Base-by-base conservation (phyloP, 768 basidiomycete species). In the Paxillus rubicundulus region DNA sequence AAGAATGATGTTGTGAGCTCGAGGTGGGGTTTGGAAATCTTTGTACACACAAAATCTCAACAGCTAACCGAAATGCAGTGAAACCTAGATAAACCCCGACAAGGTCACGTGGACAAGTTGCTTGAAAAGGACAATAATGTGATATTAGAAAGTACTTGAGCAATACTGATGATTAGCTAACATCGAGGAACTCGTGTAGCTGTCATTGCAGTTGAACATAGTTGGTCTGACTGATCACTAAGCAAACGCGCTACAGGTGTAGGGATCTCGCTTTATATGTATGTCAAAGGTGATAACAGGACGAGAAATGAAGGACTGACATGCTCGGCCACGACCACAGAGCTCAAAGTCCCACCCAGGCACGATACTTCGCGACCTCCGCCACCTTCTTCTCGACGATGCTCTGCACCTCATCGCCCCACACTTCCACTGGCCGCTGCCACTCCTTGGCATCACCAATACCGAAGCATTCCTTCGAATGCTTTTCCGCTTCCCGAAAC, bases 401-500 rank as follows among this genome's bases (percentile, higher is more conserved):
- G 18, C 70, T 71, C 50, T 76, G 76, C 14, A 81, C 81, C 42
- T 85, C 82, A 14, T 72, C 62, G 2, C 89, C 91, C 91, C 91
- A 94, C 7, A 91, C 74, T 46, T 81, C 80, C 52, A 71, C 75
- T 0, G 84, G 81, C 18, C 54, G 65, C 34, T 49, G 64, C 48
- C 52, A 45, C 33, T 47, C 56, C 28, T 28, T 45, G 9, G 17
- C 36, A 45, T 49, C 43, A 28, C 53, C 57, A 2, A 54, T 28
- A 32, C 58, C 58, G 39, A 64, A 74, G 40, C 80, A 82, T 34
- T 75, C 75, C 50, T 67, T 70, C 34, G 75, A 64, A 65, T 93
- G 92, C 51, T 74, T 77, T 63, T 85, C 84, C 0, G 84, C 89
- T 49, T 97, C 91, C 45, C 74, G 76, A 49, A 77, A 68, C 51